Conservation (phyloP, 1,284 basidiomycete genomes). For the Fomitopsis palustris region DNA sequence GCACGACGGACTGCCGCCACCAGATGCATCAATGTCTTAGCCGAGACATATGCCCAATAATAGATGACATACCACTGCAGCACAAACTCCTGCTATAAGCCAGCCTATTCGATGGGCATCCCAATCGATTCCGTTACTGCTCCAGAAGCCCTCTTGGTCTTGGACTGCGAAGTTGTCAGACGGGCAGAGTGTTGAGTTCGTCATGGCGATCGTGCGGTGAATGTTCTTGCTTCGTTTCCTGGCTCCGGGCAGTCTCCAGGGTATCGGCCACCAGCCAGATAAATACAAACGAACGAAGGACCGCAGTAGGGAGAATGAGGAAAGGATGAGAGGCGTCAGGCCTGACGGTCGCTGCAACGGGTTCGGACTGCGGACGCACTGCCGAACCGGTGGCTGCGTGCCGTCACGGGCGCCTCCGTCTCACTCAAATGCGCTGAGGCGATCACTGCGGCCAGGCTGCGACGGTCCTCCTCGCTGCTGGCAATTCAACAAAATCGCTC, state of each 20-base stretch:
- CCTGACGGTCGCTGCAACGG: background rate
- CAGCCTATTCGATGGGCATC: constrained; percentile 69
- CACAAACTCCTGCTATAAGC: constrained; percentile 66
- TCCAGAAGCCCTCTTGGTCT: constrained; percentile 66
- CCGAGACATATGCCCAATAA: background rate
- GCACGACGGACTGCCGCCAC: constrained; percentile 49
- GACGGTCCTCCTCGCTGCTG: too few species aligned
- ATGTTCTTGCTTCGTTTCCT: background rate
- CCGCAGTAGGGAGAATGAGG: background rate
- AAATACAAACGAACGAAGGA: background rate
- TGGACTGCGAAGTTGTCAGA: constrained; percentile 45
- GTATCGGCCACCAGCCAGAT: background rate
- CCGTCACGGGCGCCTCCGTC: too few species aligned
- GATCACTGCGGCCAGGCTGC: too few species aligned
- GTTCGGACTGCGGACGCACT: background rate
- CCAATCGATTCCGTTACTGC: constrained; percentile 47
- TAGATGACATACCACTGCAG: constrained; percentile 48
- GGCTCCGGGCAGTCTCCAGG: background rate
- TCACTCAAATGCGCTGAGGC: too few species aligned
- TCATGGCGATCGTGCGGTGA: constrained; percentile 6
- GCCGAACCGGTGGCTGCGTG: too few species aligned
- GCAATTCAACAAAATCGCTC: too few species aligned
- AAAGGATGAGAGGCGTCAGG: background rate
- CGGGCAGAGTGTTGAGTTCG: constrained; percentile 38
- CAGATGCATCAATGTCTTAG: background rate